Conservation (phyloP, 331 rosid genomes). For the Phaseolus coccineus region DNA sequence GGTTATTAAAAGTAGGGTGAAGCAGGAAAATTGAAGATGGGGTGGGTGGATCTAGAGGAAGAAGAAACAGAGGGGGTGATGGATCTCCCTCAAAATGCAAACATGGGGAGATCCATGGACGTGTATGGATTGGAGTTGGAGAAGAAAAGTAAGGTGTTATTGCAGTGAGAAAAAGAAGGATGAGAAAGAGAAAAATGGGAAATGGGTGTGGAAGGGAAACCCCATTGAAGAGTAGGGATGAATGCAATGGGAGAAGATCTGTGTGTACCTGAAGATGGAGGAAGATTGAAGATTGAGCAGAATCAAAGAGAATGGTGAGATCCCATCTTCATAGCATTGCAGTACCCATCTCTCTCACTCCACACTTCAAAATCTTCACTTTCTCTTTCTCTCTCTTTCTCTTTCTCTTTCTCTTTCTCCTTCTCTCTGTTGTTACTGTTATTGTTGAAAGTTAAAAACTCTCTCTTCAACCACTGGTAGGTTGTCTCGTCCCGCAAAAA, state of each 20-base stretch:
- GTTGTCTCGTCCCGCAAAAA: conserved; percentile 85
- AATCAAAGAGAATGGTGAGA: conserved; percentile 70
- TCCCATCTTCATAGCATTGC: conserved; percentile 62
- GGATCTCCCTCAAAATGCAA: conserved; percentile 53
- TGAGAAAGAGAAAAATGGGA: conserved; percentile 14
- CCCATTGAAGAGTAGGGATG: conserved; percentile 28
- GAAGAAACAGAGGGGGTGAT: conserved; percentile 18
- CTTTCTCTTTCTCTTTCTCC: background rate
- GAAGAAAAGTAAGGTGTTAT: background rate
- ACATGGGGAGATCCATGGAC: conserved; percentile 47
- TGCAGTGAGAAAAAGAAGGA: conserved; percentile 17
- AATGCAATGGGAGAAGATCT: conserved; percentile 60
- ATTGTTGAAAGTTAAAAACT: conserved; percentile 40
- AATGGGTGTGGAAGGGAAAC: background rate
- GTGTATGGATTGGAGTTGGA: background rate
- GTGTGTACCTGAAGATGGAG: conserved; percentile 51
- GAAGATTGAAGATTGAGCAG: conserved; percentile 9
- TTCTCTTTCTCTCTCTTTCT: conserved; percentile 1
- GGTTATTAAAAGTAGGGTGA: background rate
- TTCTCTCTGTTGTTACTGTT: too few species aligned
- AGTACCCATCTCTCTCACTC: conserved; percentile 46
- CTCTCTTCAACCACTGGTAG: conserved; percentile 88
- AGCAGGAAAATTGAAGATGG: conserved; percentile 24
- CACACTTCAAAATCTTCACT: conserved; percentile 32
- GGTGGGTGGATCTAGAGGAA: conserved; percentile 59